phyloP scores from a whole-genome alignment of 1,284 basidiomycete genomes.

The Ustilago sp. region DNA sequence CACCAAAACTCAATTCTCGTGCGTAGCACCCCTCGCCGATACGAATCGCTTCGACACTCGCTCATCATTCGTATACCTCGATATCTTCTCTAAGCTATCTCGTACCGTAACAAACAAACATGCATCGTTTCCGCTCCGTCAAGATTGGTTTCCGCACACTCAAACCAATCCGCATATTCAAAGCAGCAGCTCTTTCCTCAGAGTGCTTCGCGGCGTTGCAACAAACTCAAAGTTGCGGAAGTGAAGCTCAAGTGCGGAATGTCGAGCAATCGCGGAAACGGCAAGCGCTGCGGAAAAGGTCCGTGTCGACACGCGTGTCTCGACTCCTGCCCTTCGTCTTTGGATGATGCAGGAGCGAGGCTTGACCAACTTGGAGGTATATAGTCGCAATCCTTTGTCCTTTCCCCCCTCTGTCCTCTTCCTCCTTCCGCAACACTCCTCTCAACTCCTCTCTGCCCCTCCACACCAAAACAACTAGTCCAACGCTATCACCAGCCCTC shows the following conservation, averaged over 20 bases:
- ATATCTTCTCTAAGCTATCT: no score
- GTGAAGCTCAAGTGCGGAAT: not conserved
- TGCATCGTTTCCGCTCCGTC: not conserved
- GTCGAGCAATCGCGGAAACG: slow-evolving; percentile 1
- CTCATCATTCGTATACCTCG: no score
- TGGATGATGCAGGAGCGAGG: not conserved
- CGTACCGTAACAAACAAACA: no score
- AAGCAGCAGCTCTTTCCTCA: not conserved
- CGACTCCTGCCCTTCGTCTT: no score
- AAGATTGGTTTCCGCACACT: no score
- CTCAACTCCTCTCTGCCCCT: not conserved
- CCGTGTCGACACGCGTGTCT: slow-evolving; percentile 7
- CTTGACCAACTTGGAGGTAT: slow-evolving; percentile 7
- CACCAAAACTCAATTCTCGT: no score
- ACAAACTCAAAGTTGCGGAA: not conserved
- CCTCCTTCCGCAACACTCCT: not conserved
- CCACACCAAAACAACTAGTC: not conserved
- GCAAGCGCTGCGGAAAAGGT: slow-evolving; percentile 4
- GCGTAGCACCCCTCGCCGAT: no score
- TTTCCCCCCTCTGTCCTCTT: not conserved
- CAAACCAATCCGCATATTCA: not conserved
- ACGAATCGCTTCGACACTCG: no score
- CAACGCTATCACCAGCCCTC: not conserved
- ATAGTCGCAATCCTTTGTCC: not conserved
- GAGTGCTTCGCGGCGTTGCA: not conserved